Evolutionary conservation across 768 basidiomycete genomes (phyloP).

Genomic region (Pholiota microspora): DNA sequence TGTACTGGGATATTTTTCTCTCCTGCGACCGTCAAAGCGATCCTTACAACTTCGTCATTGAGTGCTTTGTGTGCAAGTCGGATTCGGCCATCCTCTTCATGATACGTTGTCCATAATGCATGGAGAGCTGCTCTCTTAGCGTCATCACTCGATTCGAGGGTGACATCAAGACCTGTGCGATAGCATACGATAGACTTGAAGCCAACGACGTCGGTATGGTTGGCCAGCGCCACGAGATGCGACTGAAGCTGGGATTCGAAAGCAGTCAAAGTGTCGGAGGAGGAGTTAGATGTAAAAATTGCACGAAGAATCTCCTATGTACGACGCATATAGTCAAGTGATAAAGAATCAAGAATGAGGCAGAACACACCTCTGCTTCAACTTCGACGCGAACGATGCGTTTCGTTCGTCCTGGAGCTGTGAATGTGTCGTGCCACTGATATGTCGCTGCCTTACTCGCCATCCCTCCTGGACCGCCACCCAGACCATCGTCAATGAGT

Average conservation of each 20-base stretch:
- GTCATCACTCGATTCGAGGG: constrained; percentile 22
- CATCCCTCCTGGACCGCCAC: constrained; percentile 26
- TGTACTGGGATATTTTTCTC: constrained; percentile 66
- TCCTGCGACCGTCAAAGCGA: constrained; percentile 52
- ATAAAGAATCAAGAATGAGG: constrained; percentile 3
- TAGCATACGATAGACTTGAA: constrained; percentile 82
- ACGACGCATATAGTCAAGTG: constrained; percentile 5
- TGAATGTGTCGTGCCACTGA: constrained; percentile 64
- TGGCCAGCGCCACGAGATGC: constrained; percentile 35
- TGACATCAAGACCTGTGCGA: constrained; percentile 68
- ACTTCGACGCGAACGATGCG: constrained; percentile 69
- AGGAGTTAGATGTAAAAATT: constrained; percentile 19
- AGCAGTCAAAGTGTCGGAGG: constrained; percentile 17
- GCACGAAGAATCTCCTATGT: constrained; percentile 30
- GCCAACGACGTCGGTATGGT: constrained; percentile 50
- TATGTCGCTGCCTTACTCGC: constrained; percentile 46
- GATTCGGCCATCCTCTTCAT: constrained; percentile 33
- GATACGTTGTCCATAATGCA: constrained; percentile 31
- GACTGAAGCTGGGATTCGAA: constrained; percentile 36
- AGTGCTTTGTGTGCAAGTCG: constrained; percentile 60
- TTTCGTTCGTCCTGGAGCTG: constrained; percentile 42
- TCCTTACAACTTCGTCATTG: constrained; percentile 66
- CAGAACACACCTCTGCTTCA: constrained; percentile 59
- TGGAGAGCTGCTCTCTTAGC: constrained; percentile 29
- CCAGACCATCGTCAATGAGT: constrained; percentile 73